Evolutionary conservation across 2,329 filamentous ascomycete genomes (phyloP), one percentile per base, ranked within the genome.

Genomic region (Fusarium armeniacum): DNA sequence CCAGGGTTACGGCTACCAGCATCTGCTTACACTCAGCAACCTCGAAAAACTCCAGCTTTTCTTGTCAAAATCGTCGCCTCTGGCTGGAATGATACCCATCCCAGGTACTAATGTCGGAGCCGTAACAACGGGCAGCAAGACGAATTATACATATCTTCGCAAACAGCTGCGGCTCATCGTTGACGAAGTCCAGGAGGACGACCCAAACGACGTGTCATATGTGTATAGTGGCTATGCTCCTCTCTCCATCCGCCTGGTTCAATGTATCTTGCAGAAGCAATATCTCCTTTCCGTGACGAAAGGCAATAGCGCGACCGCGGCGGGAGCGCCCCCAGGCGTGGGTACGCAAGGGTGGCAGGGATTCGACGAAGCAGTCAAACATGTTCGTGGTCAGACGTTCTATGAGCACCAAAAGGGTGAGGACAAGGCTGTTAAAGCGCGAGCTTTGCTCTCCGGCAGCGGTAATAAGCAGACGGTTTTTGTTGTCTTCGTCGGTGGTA

Each of bases 161-260:
- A 97, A 96, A 78, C 90, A 91, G 65, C 87, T 99, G 16, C 89
- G 91, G 32, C 87, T 99, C 18, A 97, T 98, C 77, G 91, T 98
- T 58, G 96, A 99, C 77, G 96, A 98, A 78, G 95, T 99, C 40
- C 94, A 97, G 76, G 96, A 99, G 79, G 90, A 96, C 62, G 92
- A 97, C 47, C 96, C 96, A 4, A 93, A 96, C 75, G 96, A 99
- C 74, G 91, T 98, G 65, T 92, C 94, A n/a, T 99, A 99, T 76
- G 94, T 98, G 13, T 99, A 98, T 81, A 97, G 93, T 69, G 97
- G 96, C 54, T 99, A 98, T 77, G 96, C 97, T 6, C 97, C 96
- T 0, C 86, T 99, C 15, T 97, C 93, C 45, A 88, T 98, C 56
- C 90, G 96, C 18, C 87, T 99, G 6, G 91, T 99, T 8, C 97